These are phyloP conservation scores for Schizopora paradoxa DNA, from an alignment of 1,284 basidiomycete species.

Conservation along the genomic window DNA sequence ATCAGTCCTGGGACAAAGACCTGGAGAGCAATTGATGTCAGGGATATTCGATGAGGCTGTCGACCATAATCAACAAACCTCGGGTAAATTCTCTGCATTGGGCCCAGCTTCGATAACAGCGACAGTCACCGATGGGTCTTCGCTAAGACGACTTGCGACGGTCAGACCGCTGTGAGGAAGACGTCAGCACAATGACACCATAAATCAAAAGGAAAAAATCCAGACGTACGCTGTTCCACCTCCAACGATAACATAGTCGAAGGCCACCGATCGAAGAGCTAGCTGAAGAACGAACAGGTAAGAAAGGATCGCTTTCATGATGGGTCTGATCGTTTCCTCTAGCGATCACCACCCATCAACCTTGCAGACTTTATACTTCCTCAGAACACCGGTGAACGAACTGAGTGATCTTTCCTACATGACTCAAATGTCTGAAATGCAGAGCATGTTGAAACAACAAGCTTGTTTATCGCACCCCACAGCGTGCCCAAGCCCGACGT, in stretches of 20 bases:
- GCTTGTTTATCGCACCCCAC: too few relatives aligned
- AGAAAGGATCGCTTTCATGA: too few relatives aligned
- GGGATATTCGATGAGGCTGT: not conserved
- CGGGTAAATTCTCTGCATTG: conserved; percentile 14
- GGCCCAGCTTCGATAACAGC: conserved; percentile 17
- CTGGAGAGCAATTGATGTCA: not conserved
- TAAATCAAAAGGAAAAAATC: not conserved
- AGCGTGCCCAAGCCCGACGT: too few relatives aligned
- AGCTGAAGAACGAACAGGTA: too few relatives aligned
- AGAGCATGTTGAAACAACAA: too few relatives aligned
- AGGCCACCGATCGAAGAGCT: too few relatives aligned
- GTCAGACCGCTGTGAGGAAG: conserved; percentile 9
- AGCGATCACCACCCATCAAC: too few relatives aligned
- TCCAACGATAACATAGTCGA: conserved; percentile 14
- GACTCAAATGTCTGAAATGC: too few relatives aligned
- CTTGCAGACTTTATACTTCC: too few relatives aligned
- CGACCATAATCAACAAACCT: conserved; percentile 1
- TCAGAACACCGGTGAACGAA: too few relatives aligned
- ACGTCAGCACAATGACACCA: not conserved
- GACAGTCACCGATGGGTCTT: conserved; percentile 6
- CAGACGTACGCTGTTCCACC: conserved; percentile 15
- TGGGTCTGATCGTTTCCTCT: too few relatives aligned
- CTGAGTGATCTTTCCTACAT: too few relatives aligned
- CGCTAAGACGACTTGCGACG: conserved; percentile 10
- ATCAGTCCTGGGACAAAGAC: conserved; percentile 16